A percentile compares a stretch with the other conserved stretches of the same genome.
phyloP scores from a whole-genome alignment of 2,329 filamentous ascomycete genomes.

The Meredithiella fracta region DNA sequence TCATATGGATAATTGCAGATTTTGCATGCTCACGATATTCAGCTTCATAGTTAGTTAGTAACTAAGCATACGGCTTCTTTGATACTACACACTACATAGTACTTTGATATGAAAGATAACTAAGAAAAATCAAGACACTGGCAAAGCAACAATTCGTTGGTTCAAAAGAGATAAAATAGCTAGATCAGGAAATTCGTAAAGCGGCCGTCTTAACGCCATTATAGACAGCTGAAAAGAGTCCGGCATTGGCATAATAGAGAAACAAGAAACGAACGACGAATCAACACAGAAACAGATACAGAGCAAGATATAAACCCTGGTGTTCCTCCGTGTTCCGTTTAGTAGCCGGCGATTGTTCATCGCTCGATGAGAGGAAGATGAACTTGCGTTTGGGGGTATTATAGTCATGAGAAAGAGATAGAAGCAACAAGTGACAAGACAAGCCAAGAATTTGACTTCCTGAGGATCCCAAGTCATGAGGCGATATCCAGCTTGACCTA shows the following conservation, averaged over 20 bases:
- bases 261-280: neutral
- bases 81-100: neutral
- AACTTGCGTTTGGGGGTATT: neutral
- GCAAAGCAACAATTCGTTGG: neutral
- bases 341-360: too few species aligned
- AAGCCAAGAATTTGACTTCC: neutral
- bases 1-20: too few species aligned
- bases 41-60: too few species aligned
- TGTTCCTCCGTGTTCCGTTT: too few species aligned
- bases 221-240: neutral
- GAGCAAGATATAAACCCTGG: too few species aligned
- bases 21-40: too few species aligned
- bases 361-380: neutral
- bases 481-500: too few species aligned
- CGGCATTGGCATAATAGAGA: neutral
- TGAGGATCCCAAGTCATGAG: too few species aligned
- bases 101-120: neutral
- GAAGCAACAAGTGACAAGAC: neutral
- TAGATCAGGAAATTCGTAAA: slow-evolving; percentile 12
- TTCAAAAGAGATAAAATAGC: slow-evolving; percentile 1
- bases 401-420: neutral
- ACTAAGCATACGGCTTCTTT: too few species aligned
- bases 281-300: neutral
- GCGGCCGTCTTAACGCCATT: neutral
- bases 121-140: neutral